phyloP scores from a whole-genome alignment of 2,329 filamentous ascomycete genomes.

The Ophiostoma sp. region DNA sequence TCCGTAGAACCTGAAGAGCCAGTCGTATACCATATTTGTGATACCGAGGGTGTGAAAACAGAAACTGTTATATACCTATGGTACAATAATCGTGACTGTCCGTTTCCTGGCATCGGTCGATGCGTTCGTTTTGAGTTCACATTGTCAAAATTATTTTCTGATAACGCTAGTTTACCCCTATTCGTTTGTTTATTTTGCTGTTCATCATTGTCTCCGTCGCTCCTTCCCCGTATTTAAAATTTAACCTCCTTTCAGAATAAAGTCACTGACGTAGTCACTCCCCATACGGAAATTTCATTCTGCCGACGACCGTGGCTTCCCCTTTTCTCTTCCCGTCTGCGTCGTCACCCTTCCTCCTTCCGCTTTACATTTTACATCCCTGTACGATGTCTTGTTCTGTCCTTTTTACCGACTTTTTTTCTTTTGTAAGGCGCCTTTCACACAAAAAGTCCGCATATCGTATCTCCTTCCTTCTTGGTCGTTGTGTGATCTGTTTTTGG shows the following conservation, averaged over 20 bases:
- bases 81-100: too few species aligned
- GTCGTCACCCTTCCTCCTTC: background rate
- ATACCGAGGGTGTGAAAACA: too few species aligned
- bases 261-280: background rate
- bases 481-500: slow-evolving; percentile 6
- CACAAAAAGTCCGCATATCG: background rate
- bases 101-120: background rate
- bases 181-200: background rate
- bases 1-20: too few species aligned
- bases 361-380: background rate
- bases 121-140: background rate
- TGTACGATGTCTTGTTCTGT: background rate
- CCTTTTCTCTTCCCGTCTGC: background rate
- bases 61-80: too few species aligned
- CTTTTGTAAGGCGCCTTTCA: background rate
- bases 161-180: background rate
- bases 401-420: background rate
- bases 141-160: too few species aligned
- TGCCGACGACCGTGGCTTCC: background rate
- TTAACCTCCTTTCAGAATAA: background rate
- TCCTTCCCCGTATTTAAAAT: background rate
- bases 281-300: background rate
- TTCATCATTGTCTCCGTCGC: background rate
- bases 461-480: slow-evolving; percentile 15
- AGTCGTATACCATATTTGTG: too few species aligned